Evolutionary conservation across 345 rosid species (phyloP), one percentile per base, ranked within the genome.

Genomic region (Eutrema japonicum): DNA sequence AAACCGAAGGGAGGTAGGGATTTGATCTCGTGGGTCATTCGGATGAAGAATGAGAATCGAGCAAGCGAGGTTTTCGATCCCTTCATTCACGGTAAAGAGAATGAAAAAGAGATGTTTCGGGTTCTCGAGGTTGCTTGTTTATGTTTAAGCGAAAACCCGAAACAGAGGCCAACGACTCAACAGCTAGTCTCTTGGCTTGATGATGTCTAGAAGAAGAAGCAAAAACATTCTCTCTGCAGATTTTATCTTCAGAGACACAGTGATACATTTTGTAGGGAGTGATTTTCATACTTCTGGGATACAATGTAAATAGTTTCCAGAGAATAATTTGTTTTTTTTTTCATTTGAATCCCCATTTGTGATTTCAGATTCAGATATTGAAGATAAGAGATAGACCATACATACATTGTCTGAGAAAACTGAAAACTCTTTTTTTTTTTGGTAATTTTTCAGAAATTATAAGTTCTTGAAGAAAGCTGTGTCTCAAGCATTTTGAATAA

Each of bases 181-280:
- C 85, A 86, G 79, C 75, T 91, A 10, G 96, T 87, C 68, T 76
- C 89, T 72, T 86, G 88, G 86, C 96, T 91, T 33, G 83, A 86
- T 71, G 76, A 47, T 66, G 53, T 78, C 46, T 73, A 59, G 54
- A 57, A 41, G 54, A 57, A 41, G 53, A 42, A 56, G 32, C 13
- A 9, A 43, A 26, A 35, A 13, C 58, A 30, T 16, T 59, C 12
- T 64, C 45, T 58, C 38, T 49, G 60, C 65, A 36, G 29, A 8
- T 11, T 45, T 54, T 11, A 56, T 58, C 53, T 56, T 32, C 36
- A 37, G 29, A 49, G 14, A 48, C 10, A 14, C 14, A 60, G 36
- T 14, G 50, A 9, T 27, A 33, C 62, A 46, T 62, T 27, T 75
- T 75, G 74, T 75, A n/a, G 42, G 57, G 41, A 29, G 16, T 54